Evolutionary conservation across 129 eudicot species (phyloP), one percentile per base, ranked within the genome.

Genomic region (Oenanthe sinensis): DNA sequence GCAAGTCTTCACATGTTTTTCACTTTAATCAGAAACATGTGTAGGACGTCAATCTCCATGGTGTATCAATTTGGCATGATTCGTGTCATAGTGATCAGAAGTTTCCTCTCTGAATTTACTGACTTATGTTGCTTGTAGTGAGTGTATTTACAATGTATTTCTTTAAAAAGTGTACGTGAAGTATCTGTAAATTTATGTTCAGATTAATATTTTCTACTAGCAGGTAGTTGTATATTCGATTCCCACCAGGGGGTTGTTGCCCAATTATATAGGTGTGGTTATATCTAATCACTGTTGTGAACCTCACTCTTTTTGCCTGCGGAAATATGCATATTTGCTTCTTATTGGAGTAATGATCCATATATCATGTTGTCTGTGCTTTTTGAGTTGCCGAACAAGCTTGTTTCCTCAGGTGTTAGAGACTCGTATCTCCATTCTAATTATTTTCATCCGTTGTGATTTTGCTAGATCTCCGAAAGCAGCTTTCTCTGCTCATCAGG

Each of bases 401-500:
- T 72, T 22, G 17, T 44, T 44, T 74, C 33, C n/a, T 45, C 11
- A 0, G 22, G 42, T 50, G 17, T 50, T 48, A 17, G n/a, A 49
- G 40, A 50, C 45, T 30, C 17, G 22, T 50, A 14, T 48, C 30
- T 16, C 30, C 46, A 8, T 2, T 75, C 37, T 77, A 22, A 30
- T 48, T 8, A 65, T 77, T 73, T 74, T 78, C 74, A 30, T 37
- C 20, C 36, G 9, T 68, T 28, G 10, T 50, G 52, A 49, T 77
- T 69, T 83, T 82, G 76, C 76, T 84, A 94, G 98, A 84, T 80
- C 85, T 95, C 20, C 83, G 88, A 76, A 87, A 79, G 91, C 93
- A 91, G 83, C 87, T 91, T 47, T 85, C 86, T 67, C 87, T 88
- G 67, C 90, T 95, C 75, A 90, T 85, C 81, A 78, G 76, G 80